These are phyloP conservation scores for Termitomyces sp. DNA, from an alignment of 768 basidiomycete species.

Conservation along the genomic window DNA sequence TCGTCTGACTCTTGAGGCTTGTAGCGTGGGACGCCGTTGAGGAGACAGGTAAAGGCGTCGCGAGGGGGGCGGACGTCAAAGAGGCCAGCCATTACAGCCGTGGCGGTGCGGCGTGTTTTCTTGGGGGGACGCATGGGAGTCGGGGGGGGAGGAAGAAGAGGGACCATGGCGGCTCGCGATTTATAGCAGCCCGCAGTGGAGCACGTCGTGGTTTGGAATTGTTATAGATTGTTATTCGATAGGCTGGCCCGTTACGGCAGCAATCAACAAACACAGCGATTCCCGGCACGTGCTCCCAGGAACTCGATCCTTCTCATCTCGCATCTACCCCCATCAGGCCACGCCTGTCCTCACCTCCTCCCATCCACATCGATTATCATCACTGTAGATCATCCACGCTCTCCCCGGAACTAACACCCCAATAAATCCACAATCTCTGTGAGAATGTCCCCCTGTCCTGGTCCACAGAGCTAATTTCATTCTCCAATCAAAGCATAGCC, in stretches of 20 bases:
- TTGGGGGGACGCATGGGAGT: conserved; percentile 32
- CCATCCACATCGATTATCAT: conserved; percentile 5
- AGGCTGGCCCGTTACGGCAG: conserved; percentile 43
- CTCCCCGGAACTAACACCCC: background rate
- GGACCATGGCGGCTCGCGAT: conserved; percentile 30
- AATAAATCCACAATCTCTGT: background rate
- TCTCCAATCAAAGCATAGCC: background rate
- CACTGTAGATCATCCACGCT: background rate
- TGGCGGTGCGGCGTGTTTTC: conserved; percentile 60
- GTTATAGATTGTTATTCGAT: too few relatives aligned
- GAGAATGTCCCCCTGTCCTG: background rate
- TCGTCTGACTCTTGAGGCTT: conserved; percentile 61
- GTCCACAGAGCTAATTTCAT: background rate
- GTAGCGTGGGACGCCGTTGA: conserved; percentile 73
- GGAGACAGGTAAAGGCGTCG: conserved; percentile 75
- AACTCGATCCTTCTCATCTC: conserved; percentile 32
- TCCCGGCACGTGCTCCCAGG: conserved; percentile 45
- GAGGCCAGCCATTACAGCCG: conserved; percentile 69
- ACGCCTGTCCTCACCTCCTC: background rate
- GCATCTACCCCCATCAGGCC: conserved; percentile 9
- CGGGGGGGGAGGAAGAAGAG: conserved; percentile 25
- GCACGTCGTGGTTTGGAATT: conserved; percentile 46
- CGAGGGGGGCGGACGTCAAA: conserved; percentile 67
- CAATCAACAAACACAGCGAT: conserved; percentile 47
- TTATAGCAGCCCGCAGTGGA: conserved; percentile 42